Percentiles rank a stretch among this genome's conserved stretches.
phyloP scores from a whole-genome alignment of 23 red algal species.

The Gracilaria gracilis region DNA sequence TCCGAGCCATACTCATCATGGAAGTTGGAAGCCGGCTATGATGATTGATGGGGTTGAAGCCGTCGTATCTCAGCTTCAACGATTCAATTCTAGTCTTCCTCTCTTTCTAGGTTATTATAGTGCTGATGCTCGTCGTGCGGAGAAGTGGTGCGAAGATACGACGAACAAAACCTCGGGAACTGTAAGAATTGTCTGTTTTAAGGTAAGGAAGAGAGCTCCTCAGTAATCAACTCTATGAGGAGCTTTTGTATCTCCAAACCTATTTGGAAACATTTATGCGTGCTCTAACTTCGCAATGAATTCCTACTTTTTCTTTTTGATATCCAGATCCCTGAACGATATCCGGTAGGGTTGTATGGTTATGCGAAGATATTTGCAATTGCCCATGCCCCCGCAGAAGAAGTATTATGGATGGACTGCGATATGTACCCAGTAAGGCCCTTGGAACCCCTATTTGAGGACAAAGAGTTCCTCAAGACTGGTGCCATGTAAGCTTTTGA shows the following conservation, averaged over 20 bases:
- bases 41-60: slow-evolving; percentile 57
- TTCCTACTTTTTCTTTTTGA: background rate
- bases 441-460: slow-evolving; percentile 43
- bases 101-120: slow-evolving; percentile 48
- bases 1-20: slow-evolving; percentile 39
- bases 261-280: background rate
- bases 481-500: slow-evolving; percentile 55
- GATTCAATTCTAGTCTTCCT: slow-evolving; percentile 34
- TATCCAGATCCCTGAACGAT: slow-evolving; percentile 53
- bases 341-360: slow-evolving; percentile 44
- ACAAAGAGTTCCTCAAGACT: slow-evolving; percentile 41
- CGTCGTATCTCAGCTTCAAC: slow-evolving; percentile 41
- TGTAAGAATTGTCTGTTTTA: slow-evolving; percentile 37
- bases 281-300: background rate
- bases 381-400: slow-evolving; percentile 32
- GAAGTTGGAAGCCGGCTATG: slow-evolving; percentile 58
- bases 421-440: slow-evolving; percentile 53
- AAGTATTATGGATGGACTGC: slow-evolving; percentile 63
- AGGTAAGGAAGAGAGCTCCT: slow-evolving; percentile 37
- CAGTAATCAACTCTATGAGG: too few species aligned
- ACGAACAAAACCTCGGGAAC: background rate
- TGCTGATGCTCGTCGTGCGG: background rate
- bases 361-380: slow-evolving; percentile 66
- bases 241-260: background rate
- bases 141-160: slow-evolving; percentile 33